Evolutionary conservation across 176 grass and related monocot genomes (phyloP).

Genomic region (Calamus simplicifolius): DNA sequence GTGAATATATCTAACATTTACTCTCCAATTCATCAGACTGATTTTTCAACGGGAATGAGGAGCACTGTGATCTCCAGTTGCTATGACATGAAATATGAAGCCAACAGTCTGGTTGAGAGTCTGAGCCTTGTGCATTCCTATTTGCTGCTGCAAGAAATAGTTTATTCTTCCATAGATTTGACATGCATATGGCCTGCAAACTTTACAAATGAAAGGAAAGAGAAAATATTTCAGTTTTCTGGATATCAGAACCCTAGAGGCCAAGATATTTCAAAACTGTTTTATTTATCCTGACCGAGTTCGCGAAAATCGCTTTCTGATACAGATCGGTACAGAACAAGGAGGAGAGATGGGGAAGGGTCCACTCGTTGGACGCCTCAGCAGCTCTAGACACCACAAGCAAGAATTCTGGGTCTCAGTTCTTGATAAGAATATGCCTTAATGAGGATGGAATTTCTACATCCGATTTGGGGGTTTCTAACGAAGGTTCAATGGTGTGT

Average conservation of each 20-base stretch:
- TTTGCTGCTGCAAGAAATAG: not conserved
- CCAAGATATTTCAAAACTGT: not conserved
- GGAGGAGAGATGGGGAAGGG: not conserved
- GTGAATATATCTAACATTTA: not conserved
- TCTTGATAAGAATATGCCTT: not conserved
- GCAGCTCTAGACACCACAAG: not conserved
- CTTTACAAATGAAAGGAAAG: too few relatives aligned
- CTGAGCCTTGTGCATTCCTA: too few relatives aligned
- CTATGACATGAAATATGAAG: not conserved
- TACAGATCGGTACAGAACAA: not conserved
- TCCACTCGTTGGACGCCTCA: not conserved
- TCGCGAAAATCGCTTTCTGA: not conserved
- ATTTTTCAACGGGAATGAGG: not conserved
- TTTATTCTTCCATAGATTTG: not conserved
- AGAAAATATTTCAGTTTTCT: too few relatives aligned
- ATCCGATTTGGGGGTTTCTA: constrained; percentile 8
- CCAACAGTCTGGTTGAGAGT: not conserved
- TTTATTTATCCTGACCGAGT: not conserved
- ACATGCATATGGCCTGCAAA: too few relatives aligned
- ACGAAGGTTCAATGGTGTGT: not conserved
- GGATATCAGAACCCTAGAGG: not conserved
- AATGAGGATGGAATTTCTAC: not conserved
- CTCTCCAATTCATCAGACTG: not conserved
- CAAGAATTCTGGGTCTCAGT: not conserved
- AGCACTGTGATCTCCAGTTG: not conserved